phyloP scores from a whole-genome alignment of 208 protist genomes.

The Crithidia fasciculata region DNA sequence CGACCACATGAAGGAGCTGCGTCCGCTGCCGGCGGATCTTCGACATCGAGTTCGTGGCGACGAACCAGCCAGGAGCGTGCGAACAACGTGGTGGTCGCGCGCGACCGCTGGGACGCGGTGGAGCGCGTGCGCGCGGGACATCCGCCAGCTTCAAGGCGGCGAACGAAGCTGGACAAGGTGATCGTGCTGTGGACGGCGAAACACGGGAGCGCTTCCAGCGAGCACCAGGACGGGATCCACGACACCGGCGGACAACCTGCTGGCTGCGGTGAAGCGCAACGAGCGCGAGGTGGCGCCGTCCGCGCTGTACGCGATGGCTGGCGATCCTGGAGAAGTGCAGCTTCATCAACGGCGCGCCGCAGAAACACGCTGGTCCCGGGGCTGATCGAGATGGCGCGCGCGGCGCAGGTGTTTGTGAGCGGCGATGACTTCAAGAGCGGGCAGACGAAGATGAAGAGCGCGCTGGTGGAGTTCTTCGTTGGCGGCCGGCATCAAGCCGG shows the following conservation, averaged over 20 bases:
- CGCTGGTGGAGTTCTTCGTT: constrained; percentile 98
- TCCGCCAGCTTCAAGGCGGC: constrained; percentile 88
- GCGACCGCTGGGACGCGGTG: constrained; percentile 93
- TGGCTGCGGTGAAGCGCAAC: constrained; percentile 87
- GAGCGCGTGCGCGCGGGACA: constrained; percentile 95
- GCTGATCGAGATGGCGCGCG: constrained; percentile 93
- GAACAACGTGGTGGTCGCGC: constrained; percentile 94
- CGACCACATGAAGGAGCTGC: constrained; percentile 90
- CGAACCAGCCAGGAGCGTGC: constrained; percentile 97
- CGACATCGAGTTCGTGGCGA: constrained; percentile 98
- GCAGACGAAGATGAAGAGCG: constrained; percentile 99
- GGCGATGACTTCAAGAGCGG: constrained; percentile 99
- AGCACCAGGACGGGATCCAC: constrained; percentile 93
- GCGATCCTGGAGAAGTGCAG: constrained; percentile 96
- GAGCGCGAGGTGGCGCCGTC: constrained; percentile 96
- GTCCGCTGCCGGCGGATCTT: constrained; percentile 96
- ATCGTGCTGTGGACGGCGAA: constrained; percentile 99
- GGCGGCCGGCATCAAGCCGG: constrained; percentile 89
- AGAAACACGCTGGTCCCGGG: constrained; percentile 99
- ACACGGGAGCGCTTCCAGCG: constrained; percentile 98
- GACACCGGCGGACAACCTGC: constrained; percentile 96
- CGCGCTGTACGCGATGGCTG: constrained; percentile 96
- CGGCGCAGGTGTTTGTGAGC: constrained; percentile 92
- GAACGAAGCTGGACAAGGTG: constrained; percentile 96
- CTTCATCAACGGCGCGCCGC: constrained; percentile 99